These are phyloP conservation scores for Begonia fuchsioides DNA, from an alignment of 306 rosid species.

Conservation along the genomic window DNA sequence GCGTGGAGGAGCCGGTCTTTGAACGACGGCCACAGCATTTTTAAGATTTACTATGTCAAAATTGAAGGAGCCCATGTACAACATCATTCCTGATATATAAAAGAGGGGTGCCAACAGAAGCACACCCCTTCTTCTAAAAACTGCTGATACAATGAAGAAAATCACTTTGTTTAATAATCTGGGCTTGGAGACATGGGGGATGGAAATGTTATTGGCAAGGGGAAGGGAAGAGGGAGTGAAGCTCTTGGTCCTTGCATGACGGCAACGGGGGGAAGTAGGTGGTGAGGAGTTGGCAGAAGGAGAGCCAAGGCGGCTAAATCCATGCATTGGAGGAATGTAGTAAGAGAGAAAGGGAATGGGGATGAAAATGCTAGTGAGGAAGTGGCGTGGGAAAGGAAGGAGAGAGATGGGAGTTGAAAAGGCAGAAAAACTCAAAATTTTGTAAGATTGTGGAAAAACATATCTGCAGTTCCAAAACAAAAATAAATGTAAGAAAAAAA, in stretches of 20 bases:
- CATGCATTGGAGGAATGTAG: slow-evolving; percentile 34
- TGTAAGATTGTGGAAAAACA: too few species aligned
- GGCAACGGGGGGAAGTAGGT: slow-evolving; percentile 60
- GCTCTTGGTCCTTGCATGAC: slow-evolving; percentile 47
- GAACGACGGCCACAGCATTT: slow-evolving; percentile 43
- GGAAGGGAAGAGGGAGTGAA: slow-evolving; percentile 6
- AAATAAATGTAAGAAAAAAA: too few species aligned
- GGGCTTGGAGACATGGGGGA: slow-evolving; percentile 24
- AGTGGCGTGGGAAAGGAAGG: too few species aligned
- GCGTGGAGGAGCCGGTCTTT: slow-evolving; percentile 50
- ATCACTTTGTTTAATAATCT: slow-evolving; percentile 38
- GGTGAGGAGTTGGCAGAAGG: slow-evolving; percentile 33
- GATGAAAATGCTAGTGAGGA: too few species aligned
- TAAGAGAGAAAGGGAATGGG: too few species aligned
- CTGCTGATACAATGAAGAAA: slow-evolving; percentile 43
- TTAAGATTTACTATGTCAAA: slow-evolving; percentile 54
- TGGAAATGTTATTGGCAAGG: slow-evolving; percentile 1
- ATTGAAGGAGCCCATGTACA: slow-evolving; percentile 77
- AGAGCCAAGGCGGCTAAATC: slow-evolving; percentile 50
- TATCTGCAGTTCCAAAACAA: too few species aligned
- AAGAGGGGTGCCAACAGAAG: slow-evolving; percentile 73
- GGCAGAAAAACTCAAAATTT: too few species aligned
- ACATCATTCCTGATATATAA: slow-evolving; percentile 74
- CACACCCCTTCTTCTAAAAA: slow-evolving; percentile 59
- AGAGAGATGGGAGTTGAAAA: too few species aligned